These are phyloP conservation scores for Pyricularia pennisetigena DNA, from an alignment of 2,329 filamentous ascomycete species.

Conservation along the genomic window DNA sequence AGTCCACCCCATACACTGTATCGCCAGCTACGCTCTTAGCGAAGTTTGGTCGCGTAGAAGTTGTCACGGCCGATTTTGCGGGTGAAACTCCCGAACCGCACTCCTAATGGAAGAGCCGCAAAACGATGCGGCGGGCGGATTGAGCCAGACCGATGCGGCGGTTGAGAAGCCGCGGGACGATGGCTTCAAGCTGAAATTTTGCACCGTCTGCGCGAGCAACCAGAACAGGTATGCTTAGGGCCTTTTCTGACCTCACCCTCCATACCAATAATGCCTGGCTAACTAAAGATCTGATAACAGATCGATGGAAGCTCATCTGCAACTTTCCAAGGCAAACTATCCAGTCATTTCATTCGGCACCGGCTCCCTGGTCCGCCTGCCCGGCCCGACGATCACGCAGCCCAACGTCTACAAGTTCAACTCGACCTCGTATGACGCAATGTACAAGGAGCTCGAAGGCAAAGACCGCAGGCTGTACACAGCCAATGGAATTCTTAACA, in stretches of 20 bases:
- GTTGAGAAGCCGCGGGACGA: constrained; percentile 25
- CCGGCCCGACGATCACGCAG: constrained; percentile 81
- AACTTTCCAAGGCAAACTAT: constrained; percentile 74
- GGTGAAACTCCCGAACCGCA: neutral
- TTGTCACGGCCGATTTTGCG: neutral
- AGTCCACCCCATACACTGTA: neutral
- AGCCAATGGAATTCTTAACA: constrained; percentile 87
- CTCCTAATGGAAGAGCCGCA: constrained; percentile 23
- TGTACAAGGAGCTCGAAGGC: constrained; percentile 79
- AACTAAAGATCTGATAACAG: constrained; percentile 26
- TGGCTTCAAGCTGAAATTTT: constrained; percentile 89
- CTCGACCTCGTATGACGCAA: constrained; percentile 86
- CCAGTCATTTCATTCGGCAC: constrained; percentile 99
- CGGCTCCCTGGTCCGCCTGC: constrained; percentile 84
- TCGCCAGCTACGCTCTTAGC: neutral
- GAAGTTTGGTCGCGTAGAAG: neutral
- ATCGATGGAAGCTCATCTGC: constrained; percentile 98
- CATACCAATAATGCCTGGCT: neutral
- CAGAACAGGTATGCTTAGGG: constrained; percentile 66
- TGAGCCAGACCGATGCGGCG: constrained; percentile 16
- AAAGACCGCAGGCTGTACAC: constrained; percentile 85
- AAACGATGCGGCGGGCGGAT: constrained; percentile 24
- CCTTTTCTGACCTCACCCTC: neutral
- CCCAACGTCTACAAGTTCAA: constrained; percentile 99
- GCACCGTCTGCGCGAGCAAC: constrained; percentile 97